Evolutionary conservation across 768 basidiomycete species (phyloP), one percentile per base, ranked within the genome.

Genomic region (Termitomyces sp.): DNA sequence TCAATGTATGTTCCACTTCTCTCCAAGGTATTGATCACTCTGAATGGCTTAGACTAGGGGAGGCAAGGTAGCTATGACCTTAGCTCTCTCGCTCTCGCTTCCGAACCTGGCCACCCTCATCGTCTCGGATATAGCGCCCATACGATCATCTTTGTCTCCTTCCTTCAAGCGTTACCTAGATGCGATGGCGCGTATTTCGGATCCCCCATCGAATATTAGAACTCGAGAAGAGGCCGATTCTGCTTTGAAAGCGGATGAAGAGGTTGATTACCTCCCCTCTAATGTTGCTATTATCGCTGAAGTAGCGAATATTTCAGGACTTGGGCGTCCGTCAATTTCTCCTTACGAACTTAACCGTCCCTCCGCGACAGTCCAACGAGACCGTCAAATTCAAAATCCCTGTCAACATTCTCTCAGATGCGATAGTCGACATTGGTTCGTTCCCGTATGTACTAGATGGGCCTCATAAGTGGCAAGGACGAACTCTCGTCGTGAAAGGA

Each of bases 41-140:
- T 64, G 6, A 29, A 32, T 49, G 31, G 31, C 64, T 12, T 32
- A 54, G 25, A 38, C 37, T 34, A 91, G 89, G 90, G 92, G 92
- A 38, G 92, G 92, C n/a, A 94, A 92, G 70, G 86, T 84, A 1
- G 88, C 87, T 0, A 89, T 89, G 87, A 67, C 84, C 1, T 72
- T 88, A 15, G 88, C 88, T 3, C 77, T 85, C 14, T 61, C 77
- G 5, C 75, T 79, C 3, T 81, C 83, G 0, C 46, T 36, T 15
- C 48, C 59, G 12, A 56, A 36, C 11, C 60, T 65, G 25, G 60
- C 56, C 66, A 74, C 82, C 38, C 82, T 91, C 37, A 85, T 92
- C 57, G 80, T 91, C 11, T 91, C 84, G n/a, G 94, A 95, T 71
- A 91, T 95, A 60, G 79, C 89, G 0, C 93, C 94, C 2, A 77